phyloP scores from a whole-genome alignment of 2,329 filamentous ascomycete genomes.

The Cadophora malorum region DNA sequence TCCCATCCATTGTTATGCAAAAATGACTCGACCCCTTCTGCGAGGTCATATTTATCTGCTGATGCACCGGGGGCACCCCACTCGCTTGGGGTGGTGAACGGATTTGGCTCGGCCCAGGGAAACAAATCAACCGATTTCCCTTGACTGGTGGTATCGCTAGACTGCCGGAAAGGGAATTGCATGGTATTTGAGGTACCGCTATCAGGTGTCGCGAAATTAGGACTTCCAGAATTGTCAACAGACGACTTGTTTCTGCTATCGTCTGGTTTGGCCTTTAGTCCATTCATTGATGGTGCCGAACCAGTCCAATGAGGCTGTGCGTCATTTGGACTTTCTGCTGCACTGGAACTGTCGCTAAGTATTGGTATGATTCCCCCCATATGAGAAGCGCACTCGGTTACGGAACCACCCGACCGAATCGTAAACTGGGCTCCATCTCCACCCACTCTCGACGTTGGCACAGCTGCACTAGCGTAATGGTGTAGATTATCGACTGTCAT shows the following conservation, averaged over 20 bases:
- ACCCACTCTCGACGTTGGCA: background rate
- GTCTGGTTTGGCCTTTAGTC: background rate
- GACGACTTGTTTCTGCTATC: background rate
- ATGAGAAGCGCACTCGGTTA: background rate
- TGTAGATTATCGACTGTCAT: slow-evolving; percentile 35
- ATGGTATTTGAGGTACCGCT: slow-evolving; percentile 1
- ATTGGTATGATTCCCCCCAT: slow-evolving; percentile 3
- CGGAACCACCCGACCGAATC: background rate
- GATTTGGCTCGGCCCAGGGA: slow-evolving; percentile 1
- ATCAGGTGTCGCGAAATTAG: background rate
- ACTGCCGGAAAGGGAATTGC: slow-evolving; percentile 29
- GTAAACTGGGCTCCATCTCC: background rate
- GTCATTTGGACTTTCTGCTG: slow-evolving; percentile 16
- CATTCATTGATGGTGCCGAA: background rate
- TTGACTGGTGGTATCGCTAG: background rate
- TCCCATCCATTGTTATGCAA: slow-evolving; percentile 22
- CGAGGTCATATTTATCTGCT: background rate
- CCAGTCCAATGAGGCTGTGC: background rate
- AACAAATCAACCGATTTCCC: background rate
- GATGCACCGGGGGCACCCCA: background rate
- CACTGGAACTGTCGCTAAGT: slow-evolving; percentile 10
- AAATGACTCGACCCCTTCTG: slow-evolving; percentile 14
- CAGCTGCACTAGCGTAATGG: background rate
- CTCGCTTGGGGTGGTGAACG: slow-evolving; percentile 2
- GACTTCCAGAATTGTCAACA: background rate